Evolutionary conservation across 495 filamentous ascomycete genomes (phyloP), one percentile per base, ranked within the genome.

Genomic region (Aspergillus sparsus): DNA sequence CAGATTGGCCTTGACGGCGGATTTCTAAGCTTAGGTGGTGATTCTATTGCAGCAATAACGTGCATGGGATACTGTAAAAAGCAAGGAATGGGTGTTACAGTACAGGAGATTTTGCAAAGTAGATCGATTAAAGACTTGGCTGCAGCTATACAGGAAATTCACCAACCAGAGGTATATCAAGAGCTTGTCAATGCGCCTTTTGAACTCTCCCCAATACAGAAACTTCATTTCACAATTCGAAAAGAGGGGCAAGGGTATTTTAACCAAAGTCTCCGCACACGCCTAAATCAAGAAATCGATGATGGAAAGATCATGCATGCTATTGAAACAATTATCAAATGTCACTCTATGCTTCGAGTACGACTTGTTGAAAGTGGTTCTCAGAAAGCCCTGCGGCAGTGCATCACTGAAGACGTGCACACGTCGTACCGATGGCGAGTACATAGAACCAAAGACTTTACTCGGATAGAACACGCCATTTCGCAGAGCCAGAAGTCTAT

Each of bases 301-400:
- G 67, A 81, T 10, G 60, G 70, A 4, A 78, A 80, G 8, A 64
- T 91, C 5, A 69, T 67, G 1, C 72, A 75, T 13, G 85, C 86
- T 1, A 66, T 88, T 44, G 80, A 86, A 53, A 78, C 80, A 0
- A 70, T 90, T 9, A 78, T 90, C 12, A 74, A 69, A 1, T 83
- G 84, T 6, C 89, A 92, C 58, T 83, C 87, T 5, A 91, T 91
- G 89, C 78, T 92, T n/a, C 78, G 88, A 27, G 82, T 83, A n/a
- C 82, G 88, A 6, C 90, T 88, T 62, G 71, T 65, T 13, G 69
- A 72, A 8, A 52, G 66, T 12, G 66, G 58, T 6, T 21, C 44
- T 27, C 60, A 69, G 1, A 68, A 64, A 2, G 63, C 64, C 13
- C 70, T 71, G 13, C 70, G 66, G 44, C 78, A 82, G 57, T 62